Base-by-base conservation (phyloP, 2,329 filamentous ascomycete genomes). In the Scytalidium lignicola region DNA sequence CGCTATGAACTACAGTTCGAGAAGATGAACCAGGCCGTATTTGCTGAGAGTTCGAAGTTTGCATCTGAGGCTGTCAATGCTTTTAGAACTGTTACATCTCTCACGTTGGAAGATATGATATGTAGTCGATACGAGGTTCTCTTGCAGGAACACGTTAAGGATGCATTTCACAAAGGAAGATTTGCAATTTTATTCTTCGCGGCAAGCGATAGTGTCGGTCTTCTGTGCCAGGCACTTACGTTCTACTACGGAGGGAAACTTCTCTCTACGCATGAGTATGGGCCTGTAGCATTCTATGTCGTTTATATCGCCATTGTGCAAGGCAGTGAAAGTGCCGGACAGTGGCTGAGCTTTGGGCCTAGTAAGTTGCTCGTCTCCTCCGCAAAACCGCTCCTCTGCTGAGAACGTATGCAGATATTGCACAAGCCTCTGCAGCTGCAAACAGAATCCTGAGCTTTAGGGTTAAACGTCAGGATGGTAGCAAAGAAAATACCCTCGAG, bases 81-180 rank as follows among this genome's bases (percentile, higher is more conserved):
- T 0, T 82, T 83, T 55, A 71, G 82, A 17, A 85, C 82, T 0
- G 81, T 85, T 1, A 71, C 79, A 0, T 73, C 78, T 3, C 64
- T 86, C 20, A 82, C 78, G 2, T 75, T 86, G 62, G 82, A 86
- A 58, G 70, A 79, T 46, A 70, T 70, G 40, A 82, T 86, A 29
- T 64, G 70, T 7, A 55, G 68, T 9, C 68, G 74, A 39, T 83
- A 82, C 51, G 62, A 70, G 1, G 55, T 51, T 0, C 63, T 81
- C 2, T 60, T 83, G 1, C 58, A 68, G 8, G 58, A 67, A 3
- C 78, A 82, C 54, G 70, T 78, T 4, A 65, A 59, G 2, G 66
- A 68, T 2, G 75, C 78, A 1, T 75, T 74, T 26, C 65, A 64
- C 2, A 74, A 72, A 46, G 73, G 75, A 2, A 72, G 67, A 52